phyloP scores from a whole-genome alignment of 345 rosid genomes.

The Euclidium syriacum region DNA sequence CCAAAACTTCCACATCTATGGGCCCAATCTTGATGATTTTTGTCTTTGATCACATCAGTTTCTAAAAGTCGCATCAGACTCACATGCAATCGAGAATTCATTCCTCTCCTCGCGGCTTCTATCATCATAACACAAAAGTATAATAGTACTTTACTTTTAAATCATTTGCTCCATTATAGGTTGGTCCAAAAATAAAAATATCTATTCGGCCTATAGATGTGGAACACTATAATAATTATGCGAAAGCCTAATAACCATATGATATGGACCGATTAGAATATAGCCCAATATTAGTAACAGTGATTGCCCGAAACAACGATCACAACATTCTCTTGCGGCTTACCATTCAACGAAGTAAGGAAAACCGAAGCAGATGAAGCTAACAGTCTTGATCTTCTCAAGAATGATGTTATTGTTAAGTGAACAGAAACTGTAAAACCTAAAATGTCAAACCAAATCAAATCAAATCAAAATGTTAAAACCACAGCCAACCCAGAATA shows the following conservation, averaged over 20 bases:
- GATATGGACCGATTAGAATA: background rate
- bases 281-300: background rate
- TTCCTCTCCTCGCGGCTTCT: conserved; percentile 17
- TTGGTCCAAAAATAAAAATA: conserved; percentile 23
- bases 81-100: conserved; percentile 30
- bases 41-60: conserved; percentile 25
- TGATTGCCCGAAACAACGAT: background rate
- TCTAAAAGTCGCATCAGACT: conserved; percentile 27
- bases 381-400: too few species aligned
- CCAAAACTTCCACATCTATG: conserved; percentile 12
- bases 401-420: too few species aligned
- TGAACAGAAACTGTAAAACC: too few species aligned
- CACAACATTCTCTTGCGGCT: background rate
- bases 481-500: too few species aligned
- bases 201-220: conserved; percentile 1
- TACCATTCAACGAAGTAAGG: background rate
- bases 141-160: conserved; percentile 3
- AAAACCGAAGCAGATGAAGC: background rate
- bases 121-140: conserved; percentile 20
- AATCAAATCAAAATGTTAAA: too few species aligned
- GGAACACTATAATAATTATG: background rate
- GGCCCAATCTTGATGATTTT: conserved; percentile 25
- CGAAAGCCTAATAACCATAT: background rate
- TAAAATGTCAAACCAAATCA: too few species aligned
- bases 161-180: conserved; percentile 12